phyloP scores from a whole-genome alignment of 805 yeast genomes.

The Spathaspora girioi region DNA sequence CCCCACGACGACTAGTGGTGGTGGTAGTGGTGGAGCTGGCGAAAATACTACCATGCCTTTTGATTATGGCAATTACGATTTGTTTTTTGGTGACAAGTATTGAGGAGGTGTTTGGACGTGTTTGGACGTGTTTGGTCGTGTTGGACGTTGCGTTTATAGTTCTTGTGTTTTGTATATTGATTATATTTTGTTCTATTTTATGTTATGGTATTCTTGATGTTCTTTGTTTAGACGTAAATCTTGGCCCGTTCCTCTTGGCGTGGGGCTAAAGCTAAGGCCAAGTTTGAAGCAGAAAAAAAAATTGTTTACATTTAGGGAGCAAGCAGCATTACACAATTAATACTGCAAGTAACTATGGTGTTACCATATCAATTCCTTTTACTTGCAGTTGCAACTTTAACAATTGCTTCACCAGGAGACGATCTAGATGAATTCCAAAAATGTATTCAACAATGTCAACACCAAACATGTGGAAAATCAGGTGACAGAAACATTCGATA shows the following conservation, averaged over 20 bases:
- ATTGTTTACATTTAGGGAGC: too few species aligned
- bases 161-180: background rate
- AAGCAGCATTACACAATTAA: too few species aligned
- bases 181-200: background rate
- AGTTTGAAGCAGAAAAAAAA: too few species aligned
- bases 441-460: slow-evolving; percentile 50
- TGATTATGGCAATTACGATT: slow-evolving; percentile 11
- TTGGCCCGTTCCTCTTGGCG: too few species aligned
- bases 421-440: slow-evolving; percentile 52
- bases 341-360: too few species aligned
- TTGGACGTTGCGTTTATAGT: background rate
- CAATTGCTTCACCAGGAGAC: slow-evolving; percentile 57
- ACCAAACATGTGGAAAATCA: slow-evolving; percentile 28
- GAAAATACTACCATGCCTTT: slow-evolving; percentile 8
- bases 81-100: slow-evolving; percentile 11
- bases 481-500: slow-evolving; percentile 19
- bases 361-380: background rate
- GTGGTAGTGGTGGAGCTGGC: background rate
- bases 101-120: background rate
- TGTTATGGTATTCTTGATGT: too few species aligned
- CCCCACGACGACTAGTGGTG: background rate
- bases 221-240: too few species aligned
- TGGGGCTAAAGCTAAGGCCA: too few species aligned
- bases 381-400: background rate
- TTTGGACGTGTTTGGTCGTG: background rate